Base-by-base conservation (phyloP, 75 land plant species). In the Picea glauca region DNA sequence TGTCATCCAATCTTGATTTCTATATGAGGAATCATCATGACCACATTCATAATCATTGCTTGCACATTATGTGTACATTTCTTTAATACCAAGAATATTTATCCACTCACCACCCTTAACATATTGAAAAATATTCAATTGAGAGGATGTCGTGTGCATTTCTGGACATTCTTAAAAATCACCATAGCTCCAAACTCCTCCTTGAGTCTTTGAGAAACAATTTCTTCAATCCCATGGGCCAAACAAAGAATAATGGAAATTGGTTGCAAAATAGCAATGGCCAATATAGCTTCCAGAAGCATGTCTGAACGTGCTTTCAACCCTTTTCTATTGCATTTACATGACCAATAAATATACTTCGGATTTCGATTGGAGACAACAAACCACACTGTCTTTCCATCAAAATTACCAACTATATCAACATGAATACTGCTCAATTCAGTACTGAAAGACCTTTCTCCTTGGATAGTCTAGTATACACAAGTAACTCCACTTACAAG, bases 341-440 rank as follows among this genome's bases (percentile, higher is more conserved):
- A 87, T 59, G 60, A 31, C 98, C 99, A 98, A 26, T 86, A 81
- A 72, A 90, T 35, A 77, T 89, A 84, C 72, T 77, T 84, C 0
- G 96, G 91, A 78, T 93, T 98, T 32, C 96, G 82, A 76, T 87
- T 93, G 0, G 96, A 90, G 4, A 93, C 94, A 67, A 98, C 60
- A 62, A 98, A 64, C 99, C 99, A 98, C 0, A 85, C 90, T 5
- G 96, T 88, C 32, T 74, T 76, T 61, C 84, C 59, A 60, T 84
- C 74, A 17, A 91, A 67, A 58, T 88, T 86, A 58, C 96, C 87
- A 15, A 91, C 85, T 6, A 98, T 62, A 81, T 98, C 98, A 35
- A 93, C 94, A 84, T 98, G 93, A n/a, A 81, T 85, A 35, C 62
- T 60, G 58, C 64, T 57, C 1, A 63, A 5, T 2, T 38, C 14